Evolutionary conservation across 495 filamentous ascomycete species (phyloP), one percentile per base, ranked within the genome.

Genomic region (Daldinia vernicosa): DNA sequence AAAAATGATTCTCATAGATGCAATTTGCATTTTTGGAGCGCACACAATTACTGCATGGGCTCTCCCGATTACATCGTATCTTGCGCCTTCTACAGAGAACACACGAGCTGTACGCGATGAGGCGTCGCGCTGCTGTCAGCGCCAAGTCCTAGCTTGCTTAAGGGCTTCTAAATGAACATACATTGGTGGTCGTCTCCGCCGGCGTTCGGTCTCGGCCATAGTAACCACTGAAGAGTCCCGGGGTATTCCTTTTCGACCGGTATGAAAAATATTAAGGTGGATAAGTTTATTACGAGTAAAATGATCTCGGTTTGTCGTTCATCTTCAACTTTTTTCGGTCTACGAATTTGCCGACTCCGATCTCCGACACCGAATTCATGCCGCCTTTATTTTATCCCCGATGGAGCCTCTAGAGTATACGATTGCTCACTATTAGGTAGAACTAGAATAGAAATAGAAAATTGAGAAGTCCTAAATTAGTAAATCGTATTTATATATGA

Each of bases 11-110:
- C 51, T 71, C 47, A 53, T 84, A 86, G 39, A 77, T 77, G 72
- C 83, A 86, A 53, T 78, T 81, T 55, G 79, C 77, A 27, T 75
- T 81, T 72, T 78, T 79, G 51, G 80, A 82, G 68, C 78, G 78
- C 54, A 85, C 74, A 51, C 85, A 88, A 51, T 86, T 85, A 58
- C 79, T 84, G 64, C 84, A 88, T 5, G 85, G 84, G 12, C 32
- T 71, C 65, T 83, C 79, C 27, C 82, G 78, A 75, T 85, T 81
- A 69, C 85, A 87, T 67, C 77, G 75, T n/a, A 86, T 81, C 61
- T 87, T 87, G 14, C 84, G 79, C 62, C 72, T 79, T 32, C 84
- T 73, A 45, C 85, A 87, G 1, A 82, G 74, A 33, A 70, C 63
- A 69, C 84, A 86, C 2, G 84, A 89, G 63, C 84, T 86, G 59